Evolutionary conservation across 1,284 basidiomycete species (phyloP).

Genomic region (Ganoderma leucocontextum): DNA sequence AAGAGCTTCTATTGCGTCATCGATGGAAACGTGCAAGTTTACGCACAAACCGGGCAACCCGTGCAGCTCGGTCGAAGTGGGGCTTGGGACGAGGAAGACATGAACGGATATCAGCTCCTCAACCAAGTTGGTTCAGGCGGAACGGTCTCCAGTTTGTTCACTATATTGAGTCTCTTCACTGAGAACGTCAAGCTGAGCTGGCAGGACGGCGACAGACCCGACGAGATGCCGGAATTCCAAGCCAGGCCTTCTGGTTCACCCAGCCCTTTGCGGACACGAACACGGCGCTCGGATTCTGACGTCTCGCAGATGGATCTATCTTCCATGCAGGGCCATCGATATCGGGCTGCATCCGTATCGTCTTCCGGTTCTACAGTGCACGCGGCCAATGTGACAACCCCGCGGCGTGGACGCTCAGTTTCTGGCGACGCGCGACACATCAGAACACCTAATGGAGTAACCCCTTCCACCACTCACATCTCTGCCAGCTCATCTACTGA

Average conservation of each 20-base stretch:
- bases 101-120: conserved; percentile 93
- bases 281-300: conserved; percentile 61
- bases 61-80: conserved; percentile 54
- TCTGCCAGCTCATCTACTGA: conserved; percentile 18
- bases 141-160: conserved; percentile 95
- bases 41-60: conserved; percentile 71
- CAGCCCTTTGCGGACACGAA: conserved; percentile 39
- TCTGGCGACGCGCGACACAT: conserved; percentile 28
- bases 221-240: conserved; percentile 37
- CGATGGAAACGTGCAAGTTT: conserved; percentile 89
- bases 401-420: conserved; percentile 38
- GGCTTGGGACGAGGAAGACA: conserved; percentile 82
- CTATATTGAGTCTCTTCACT: conserved; percentile 94
- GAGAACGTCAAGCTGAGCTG: conserved; percentile 96
- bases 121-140: conserved; percentile 97
- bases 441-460: conserved; percentile 16
- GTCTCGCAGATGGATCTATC: conserved; percentile 67
- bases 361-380: conserved; percentile 75
- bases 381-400: conserved; percentile 45
- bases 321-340: conserved; percentile 40
- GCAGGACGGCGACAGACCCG: conserved; percentile 66
- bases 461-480: not conserved
- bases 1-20: conserved; percentile 97
- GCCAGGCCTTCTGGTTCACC: conserved; percentile 24
- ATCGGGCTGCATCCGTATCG: conserved; percentile 60